phyloP scores from a whole-genome alignment of 1,284 basidiomycete species.

The Spongiforma sp. region DNA sequence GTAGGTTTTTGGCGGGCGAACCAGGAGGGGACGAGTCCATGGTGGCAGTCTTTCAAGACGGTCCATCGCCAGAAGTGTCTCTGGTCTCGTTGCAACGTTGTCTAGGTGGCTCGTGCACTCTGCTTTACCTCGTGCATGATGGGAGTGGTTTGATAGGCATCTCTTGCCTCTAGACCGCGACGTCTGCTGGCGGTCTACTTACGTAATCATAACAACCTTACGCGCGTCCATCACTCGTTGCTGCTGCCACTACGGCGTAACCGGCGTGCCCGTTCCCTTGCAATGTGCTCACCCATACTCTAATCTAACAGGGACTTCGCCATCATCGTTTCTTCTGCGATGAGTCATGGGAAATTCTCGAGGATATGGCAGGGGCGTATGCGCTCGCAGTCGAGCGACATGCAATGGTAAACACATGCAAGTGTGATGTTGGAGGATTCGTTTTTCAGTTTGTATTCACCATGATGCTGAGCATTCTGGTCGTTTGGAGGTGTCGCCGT shows the following conservation, averaged over 20 bases:
- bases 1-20: constrained; percentile 22
- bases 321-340: constrained; percentile 57
- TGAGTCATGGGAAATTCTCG: constrained; percentile 50
- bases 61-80: too few species aligned
- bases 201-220: too few species aligned
- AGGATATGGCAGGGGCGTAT: constrained; percentile 61
- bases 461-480: constrained; percentile 59
- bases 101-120: constrained; percentile 28
- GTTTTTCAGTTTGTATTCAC: constrained; percentile 15
- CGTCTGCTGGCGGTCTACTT: too few species aligned
- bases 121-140: constrained; percentile 72
- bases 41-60: too few species aligned
- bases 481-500: constrained; percentile 78
- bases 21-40: too few species aligned
- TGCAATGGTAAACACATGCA: constrained; percentile 34
- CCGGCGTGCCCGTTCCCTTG: too few species aligned
- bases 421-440: constrained; percentile 62
- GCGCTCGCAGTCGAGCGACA: constrained; percentile 42
- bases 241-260: too few species aligned
- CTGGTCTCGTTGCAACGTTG: constrained; percentile 43
- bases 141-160: constrained; percentile 63
- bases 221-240: too few species aligned
- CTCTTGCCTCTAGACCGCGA: constrained; percentile 52
- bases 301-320: constrained; percentile 61
- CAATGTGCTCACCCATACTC: too few species aligned